Percentiles rank a stretch among this genome's conserved stretches.
Conservation (phyloP, 2,329 filamentous ascomycete genomes). For the Apiospora hydei region DNA sequence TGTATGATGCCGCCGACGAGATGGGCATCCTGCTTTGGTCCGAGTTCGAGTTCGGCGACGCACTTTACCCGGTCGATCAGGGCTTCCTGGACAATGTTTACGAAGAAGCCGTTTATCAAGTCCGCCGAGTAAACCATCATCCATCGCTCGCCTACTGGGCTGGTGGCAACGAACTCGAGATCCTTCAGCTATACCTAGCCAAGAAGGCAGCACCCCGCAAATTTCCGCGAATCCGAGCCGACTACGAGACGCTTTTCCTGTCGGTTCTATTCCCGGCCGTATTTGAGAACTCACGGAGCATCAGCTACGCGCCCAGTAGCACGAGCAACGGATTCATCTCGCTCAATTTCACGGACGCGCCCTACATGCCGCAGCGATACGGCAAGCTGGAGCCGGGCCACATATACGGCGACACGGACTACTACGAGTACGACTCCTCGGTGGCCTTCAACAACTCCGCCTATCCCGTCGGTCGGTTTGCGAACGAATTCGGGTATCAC, state of each 20-base stretch:
- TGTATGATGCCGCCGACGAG: conserved; percentile 69
- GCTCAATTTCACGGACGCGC: conserved; percentile 59
- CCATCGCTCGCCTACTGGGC: conserved; percentile 62
- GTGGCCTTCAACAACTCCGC: conserved; percentile 60
- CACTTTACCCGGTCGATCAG: conserved; percentile 62
- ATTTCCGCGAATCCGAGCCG: conserved; percentile 50
- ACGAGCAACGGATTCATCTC: conserved; percentile 65
- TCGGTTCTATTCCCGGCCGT: conserved; percentile 61
- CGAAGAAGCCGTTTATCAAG: conserved; percentile 65
- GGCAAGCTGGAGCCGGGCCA: conserved; percentile 57
- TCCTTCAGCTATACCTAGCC: conserved; percentile 54
- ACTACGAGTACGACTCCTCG: conserved; percentile 64
- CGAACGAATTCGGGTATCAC: conserved; percentile 70
- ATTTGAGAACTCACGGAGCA: conserved; percentile 64
- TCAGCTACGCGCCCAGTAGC: conserved; percentile 67
- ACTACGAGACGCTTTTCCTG: conserved; percentile 67
- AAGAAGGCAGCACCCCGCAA: conserved; percentile 49
- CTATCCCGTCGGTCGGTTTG: conserved; percentile 66
- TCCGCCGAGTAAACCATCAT: conserved; percentile 56
- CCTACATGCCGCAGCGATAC: conserved; percentile 64
- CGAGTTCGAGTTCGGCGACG: conserved; percentile 69
- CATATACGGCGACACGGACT: conserved; percentile 67
- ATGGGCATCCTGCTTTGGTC: conserved; percentile 68
- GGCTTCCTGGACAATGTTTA: conserved; percentile 63
- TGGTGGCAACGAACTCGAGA: conserved; percentile 67